Conservation (phyloP, 306 rosid genomes). For the Alnus rubra region DNA sequence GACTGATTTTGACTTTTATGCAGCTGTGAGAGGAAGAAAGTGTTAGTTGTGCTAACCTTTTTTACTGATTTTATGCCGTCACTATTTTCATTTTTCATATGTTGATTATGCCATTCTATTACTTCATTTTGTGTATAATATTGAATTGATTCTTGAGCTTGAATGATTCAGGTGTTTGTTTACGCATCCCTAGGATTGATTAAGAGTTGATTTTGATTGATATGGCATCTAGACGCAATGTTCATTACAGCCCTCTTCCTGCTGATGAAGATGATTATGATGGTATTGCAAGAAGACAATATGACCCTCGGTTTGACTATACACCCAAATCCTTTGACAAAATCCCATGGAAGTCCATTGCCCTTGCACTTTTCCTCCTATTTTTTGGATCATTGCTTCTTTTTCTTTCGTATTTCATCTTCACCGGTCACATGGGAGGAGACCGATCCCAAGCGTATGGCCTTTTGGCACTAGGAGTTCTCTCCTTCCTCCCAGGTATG, state of each 20-base stretch:
- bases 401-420: conserved; percentile 79
- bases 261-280: conserved; percentile 55
- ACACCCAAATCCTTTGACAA: conserved; percentile 70
- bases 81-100: not conserved
- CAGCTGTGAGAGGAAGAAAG: not conserved
- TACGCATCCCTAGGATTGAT: not conserved
- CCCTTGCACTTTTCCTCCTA: conserved; percentile 77
- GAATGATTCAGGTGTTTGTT: conserved; percentile 5
- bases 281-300: conserved; percentile 32
- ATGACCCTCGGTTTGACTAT: conserved; percentile 90
- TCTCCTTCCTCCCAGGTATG: conserved; percentile 94
- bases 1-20: not conserved
- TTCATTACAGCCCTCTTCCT: conserved; percentile 9
- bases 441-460: conserved; percentile 90
- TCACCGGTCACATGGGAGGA: conserved; percentile 94
- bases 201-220: not conserved
- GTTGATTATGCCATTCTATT: not conserved
- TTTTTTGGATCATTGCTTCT: conserved; percentile 72
- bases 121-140: not conserved
- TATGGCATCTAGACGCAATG: conserved; percentile 17
- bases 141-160: not conserved
- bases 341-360: conserved; percentile 95
- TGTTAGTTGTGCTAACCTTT: conserved; percentile 1
- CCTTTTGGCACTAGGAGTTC: conserved; percentile 77
- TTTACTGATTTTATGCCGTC: not conserved